These are phyloP conservation scores for Elsinoe arachidis DNA, from an alignment of 2,329 filamentous ascomycete genomes.

Conservation along the genomic window DNA sequence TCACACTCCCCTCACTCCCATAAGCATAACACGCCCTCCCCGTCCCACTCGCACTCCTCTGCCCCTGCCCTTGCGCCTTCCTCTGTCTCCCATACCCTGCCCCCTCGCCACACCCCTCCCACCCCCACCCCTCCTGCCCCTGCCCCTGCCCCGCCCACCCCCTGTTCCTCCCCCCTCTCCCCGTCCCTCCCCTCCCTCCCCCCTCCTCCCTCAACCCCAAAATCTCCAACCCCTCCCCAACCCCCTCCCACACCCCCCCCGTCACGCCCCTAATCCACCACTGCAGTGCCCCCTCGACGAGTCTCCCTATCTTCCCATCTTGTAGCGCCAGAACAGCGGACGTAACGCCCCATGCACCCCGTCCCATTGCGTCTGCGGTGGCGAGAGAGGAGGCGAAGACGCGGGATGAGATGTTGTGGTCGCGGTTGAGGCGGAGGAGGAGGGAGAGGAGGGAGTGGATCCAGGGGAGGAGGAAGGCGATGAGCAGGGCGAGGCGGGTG, in stretches of 20 bases:
- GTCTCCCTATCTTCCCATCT: conserved; percentile 55
- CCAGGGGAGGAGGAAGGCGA: conserved; percentile 55
- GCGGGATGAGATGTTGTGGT: conserved; percentile 55
- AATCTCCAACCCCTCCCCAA: conserved; percentile 45
- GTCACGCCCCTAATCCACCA: conserved; percentile 58
- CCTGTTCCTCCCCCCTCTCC: neutral
- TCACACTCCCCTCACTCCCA: neutral
- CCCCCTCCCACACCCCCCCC: conserved; percentile 59
- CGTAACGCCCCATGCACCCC: conserved; percentile 43
- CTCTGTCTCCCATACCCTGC: neutral
- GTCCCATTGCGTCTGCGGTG: conserved; percentile 47
- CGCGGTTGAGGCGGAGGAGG: conserved; percentile 55
- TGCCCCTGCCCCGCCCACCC: neutral
- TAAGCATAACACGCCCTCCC: neutral
- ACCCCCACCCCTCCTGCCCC: neutral
- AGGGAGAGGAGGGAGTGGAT: conserved; percentile 45
- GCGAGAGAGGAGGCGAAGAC: conserved; percentile 45
- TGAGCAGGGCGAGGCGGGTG: conserved; percentile 49
- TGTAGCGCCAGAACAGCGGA: conserved; percentile 52
- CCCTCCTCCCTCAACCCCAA: conserved; percentile 26
- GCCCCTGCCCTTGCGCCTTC: neutral
- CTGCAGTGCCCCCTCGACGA: conserved; percentile 45
- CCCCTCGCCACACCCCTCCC: neutral
- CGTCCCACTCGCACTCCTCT: neutral
- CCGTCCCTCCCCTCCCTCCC: neutral